phyloP scores from a whole-genome alignment of 2,329 filamentous ascomycete species.

The Diaporthe capsici region DNA sequence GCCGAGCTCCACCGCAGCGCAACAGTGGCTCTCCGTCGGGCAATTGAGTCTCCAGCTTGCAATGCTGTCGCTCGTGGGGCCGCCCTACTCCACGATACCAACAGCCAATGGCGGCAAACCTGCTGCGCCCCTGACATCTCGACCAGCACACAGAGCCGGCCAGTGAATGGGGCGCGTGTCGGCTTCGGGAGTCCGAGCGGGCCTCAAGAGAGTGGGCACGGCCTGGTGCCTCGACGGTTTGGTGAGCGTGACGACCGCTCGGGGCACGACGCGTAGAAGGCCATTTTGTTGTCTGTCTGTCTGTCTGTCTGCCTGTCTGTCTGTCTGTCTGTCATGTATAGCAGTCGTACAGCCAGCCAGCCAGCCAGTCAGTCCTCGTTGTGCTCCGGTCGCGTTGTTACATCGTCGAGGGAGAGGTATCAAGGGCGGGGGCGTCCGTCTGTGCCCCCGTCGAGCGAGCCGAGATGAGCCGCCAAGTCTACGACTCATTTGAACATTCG shows the following conservation, averaged over 20 bases:
- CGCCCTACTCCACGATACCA: background rate
- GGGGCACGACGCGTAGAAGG: background rate
- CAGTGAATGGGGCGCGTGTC: background rate
- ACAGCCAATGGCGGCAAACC: background rate
- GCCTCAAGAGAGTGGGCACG: background rate
- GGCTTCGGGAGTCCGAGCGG: background rate
- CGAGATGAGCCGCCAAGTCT: conserved; percentile 5
- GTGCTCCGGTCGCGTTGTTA: background rate
- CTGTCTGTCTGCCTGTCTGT: background rate
- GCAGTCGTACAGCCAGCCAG: background rate
- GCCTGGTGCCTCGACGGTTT: background rate
- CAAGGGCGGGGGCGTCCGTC: background rate
- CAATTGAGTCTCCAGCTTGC: background rate
- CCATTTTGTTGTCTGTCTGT: background rate
- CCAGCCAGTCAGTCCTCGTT: background rate
- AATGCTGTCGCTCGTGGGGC: background rate
- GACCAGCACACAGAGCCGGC: background rate
- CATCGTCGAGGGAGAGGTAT: background rate
- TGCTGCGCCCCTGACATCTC: background rate
- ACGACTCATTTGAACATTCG: background rate
- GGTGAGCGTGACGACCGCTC: background rate
- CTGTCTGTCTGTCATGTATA: background rate
- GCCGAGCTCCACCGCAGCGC: background rate
- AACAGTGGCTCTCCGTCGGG: background rate
- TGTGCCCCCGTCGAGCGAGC: background rate